Evolutionary conservation across 352 stramenopile species (phyloP), one percentile per base, ranked within the genome.

Genomic region (Phytophthora agathidicida): DNA sequence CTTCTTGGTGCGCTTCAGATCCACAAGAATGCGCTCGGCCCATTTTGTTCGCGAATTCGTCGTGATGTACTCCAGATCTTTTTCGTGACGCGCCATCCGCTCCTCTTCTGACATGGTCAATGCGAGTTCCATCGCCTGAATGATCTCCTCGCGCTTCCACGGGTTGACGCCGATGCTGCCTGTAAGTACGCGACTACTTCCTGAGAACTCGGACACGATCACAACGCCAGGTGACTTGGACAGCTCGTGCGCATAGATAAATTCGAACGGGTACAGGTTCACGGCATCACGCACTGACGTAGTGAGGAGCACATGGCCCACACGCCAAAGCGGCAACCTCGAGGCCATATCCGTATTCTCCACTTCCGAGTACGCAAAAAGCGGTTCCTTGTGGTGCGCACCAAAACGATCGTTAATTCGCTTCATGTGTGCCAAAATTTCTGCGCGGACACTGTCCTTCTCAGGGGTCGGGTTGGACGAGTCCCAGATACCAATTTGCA

Each of bases 131-230:
- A 96, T 73, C 10, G 82, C 82, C 26, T 80, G 68, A 31, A 94
- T 76, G 26, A 98, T 91, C 39, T 96, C 91, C 16, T 93, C 76
- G 10, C 91, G 83, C 71, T 98, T 98, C 96, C 97, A 99, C 9
- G 98, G 98, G 72, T 99, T 99, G 19, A 99, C 91, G 43, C 96
- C 93, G 39, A 99, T 73, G 37, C 96, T 97, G 7, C 98, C 98
- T 16, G 92, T 91, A 63, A 99, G 86, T 11, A 99, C 96, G 27
- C 98, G 84, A 55, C 96, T 99, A 60, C 90, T 98, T 45, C 89
- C 96, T 14, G 96, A 98, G 60, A 99, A 99, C 70, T 99, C 97
- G 26, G 95, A 99, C 6, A 99, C 77, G 42, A 99, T 96, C 32
- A 98, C 89, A 24, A 98, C 71, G 22, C 96, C 96, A 22, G 92